These are phyloP conservation scores for Phytopythium oedochilum DNA, from an alignment of 352 stramenopile species.

Conservation along the genomic window DNA sequence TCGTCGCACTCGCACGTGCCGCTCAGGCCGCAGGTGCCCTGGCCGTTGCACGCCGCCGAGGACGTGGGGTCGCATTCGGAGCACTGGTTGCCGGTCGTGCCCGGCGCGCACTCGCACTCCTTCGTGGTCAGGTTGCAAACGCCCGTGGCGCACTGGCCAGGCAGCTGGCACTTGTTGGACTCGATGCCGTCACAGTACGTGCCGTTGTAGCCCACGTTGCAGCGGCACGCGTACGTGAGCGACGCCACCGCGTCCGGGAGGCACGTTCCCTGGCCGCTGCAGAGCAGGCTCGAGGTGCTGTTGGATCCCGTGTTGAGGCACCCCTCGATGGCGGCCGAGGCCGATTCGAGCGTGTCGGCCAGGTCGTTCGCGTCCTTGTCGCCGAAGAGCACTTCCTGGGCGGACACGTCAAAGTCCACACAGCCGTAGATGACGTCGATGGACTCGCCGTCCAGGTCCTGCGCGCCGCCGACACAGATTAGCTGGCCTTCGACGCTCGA, in stretches of 20 bases:
- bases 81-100: conserved; percentile 68
- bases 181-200: conserved; percentile 73
- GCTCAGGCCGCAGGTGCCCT: conserved; percentile 38
- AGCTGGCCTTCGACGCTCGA: conserved; percentile 21
- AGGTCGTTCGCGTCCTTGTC: conserved; percentile 40
- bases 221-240: conserved; percentile 61
- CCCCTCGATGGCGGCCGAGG: conserved; percentile 32
- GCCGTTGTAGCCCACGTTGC: conserved; percentile 74
- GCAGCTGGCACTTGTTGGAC: conserved; percentile 63
- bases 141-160: conserved; percentile 60
- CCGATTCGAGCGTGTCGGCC: conserved; percentile 29
- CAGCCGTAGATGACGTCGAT: conserved; percentile 73
- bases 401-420: conserved; percentile 63
- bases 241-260: conserved; percentile 25
- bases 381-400: conserved; percentile 41
- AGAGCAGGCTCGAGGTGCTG: conserved; percentile 38
- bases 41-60: conserved; percentile 47
- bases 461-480: conserved; percentile 36
- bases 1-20: conserved; percentile 53
- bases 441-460: conserved; percentile 15
- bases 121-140: conserved; percentile 57
- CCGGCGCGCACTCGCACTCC: conserved; percentile 56
- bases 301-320: conserved; percentile 56
- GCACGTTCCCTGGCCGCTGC: conserved; percentile 71
- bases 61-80: conserved; percentile 55